Percentiles rank a stretch among this genome's conserved stretches.
phyloP scores from a whole-genome alignment of 768 basidiomycete genomes.

The Russula sp. region DNA sequence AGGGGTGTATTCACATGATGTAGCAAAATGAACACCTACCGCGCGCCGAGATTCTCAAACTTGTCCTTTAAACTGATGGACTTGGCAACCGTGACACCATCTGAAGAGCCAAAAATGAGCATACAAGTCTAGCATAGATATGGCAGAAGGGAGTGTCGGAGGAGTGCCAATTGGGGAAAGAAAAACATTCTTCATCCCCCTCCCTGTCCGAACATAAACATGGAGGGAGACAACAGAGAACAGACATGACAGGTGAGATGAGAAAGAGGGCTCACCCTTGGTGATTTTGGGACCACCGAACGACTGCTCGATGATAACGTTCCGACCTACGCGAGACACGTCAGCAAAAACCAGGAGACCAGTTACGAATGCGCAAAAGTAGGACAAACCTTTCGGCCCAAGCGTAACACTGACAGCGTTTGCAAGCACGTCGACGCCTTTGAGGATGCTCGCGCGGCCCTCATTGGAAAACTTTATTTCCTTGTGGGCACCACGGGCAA shows the following conservation, averaged over 20 bases:
- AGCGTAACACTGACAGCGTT: conserved; percentile 96
- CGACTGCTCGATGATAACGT: conserved; percentile 96
- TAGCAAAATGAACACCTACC: conserved; percentile 45
- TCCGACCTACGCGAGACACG: conserved; percentile 53
- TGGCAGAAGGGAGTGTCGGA: background rate
- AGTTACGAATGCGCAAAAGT: background rate
- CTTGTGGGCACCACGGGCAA: conserved; percentile 80
- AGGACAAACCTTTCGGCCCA: conserved; percentile 77
- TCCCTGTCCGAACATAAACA: no score
- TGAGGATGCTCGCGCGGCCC: conserved; percentile 86
- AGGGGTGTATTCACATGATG: background rate
- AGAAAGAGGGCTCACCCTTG: conserved; percentile 52
- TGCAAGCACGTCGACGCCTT: conserved; percentile 94
- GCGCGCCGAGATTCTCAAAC: conserved; percentile 97
- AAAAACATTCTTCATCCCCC: background rate
- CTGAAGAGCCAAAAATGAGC: conserved; percentile 32
- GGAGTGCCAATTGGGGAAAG: background rate
- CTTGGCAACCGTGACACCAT: conserved; percentile 98
- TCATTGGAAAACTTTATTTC: conserved; percentile 97
- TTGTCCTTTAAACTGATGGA: conserved; percentile 91
- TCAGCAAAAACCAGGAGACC: conserved; percentile 16
- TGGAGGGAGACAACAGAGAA: background rate
- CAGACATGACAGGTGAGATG: background rate
- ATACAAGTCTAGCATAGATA: background rate
- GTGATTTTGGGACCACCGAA: conserved; percentile 92